Base-by-base conservation (phyloP, 768 basidiomycete genomes). In the Tylopilus balloui region DNA sequence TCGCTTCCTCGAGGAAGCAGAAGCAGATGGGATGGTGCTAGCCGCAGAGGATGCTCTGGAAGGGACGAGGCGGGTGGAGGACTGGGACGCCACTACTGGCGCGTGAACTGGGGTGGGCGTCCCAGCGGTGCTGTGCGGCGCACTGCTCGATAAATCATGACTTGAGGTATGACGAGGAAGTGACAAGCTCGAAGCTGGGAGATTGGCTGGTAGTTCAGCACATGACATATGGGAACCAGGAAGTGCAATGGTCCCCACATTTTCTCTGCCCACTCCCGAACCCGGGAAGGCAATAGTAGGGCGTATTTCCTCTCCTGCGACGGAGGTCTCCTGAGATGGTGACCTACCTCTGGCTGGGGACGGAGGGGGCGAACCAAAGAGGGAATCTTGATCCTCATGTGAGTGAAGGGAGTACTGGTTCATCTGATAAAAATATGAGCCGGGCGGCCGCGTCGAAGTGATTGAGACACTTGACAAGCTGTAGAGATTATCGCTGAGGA, bases 231-330 rank as follows among this genome's bases (percentile, higher is more conserved):
- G 88, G 87, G 86, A 87, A 81, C 88, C 88, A 89, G 86, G 86
- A 88, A 90, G 88, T 90, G 88, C 88, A 90, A 89, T 89, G 86
- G 88, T 85, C 88, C 87, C 88, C 88, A 91, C 88, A 80, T 91
- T 89, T 68, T 58, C 60, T 51, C 48, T 51, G 52, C 47, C 28
- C 47, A 31, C 37, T 40, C 52, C 58, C 48, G 45, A 28, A 32
- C 50, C 31, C 12, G 60, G 72, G 69, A 69, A 60, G 59, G 61
- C 59, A n/a, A 42, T 32, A 19, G 20, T 34, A 43, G 39, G 47
- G 42, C 48, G 32, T 24, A 34, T 36, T 54, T 49, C 55, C 55
- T 55, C 62, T 58, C 45, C 48, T 48, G 31, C 25, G 23, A 28
- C 31, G 52, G 53, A 56, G 50, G 55, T 59, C 51, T 62, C 58